These are phyloP conservation scores for Backusella tarrabulga DNA, from an alignment of 192 early-diverging fungal genomes.

Conservation along the genomic window DNA sequence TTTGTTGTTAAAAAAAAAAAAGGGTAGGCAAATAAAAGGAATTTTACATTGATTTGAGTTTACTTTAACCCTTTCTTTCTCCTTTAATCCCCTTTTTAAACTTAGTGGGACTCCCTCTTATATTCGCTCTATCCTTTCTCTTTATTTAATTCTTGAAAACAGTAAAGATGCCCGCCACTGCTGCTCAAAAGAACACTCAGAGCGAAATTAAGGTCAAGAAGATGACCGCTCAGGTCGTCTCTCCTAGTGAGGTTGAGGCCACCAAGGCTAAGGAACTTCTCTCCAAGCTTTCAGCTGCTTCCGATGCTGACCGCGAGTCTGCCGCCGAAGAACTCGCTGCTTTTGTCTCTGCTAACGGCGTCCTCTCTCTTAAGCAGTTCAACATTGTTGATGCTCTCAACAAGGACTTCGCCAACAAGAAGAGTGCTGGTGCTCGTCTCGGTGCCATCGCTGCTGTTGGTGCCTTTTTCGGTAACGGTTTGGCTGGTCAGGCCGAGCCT, in stretches of 20 bases:
- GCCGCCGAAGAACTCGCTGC: constrained; percentile 31
- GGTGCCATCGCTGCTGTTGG: constrained; percentile 58
- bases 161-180: constrained; percentile 32
- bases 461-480: constrained; percentile 47
- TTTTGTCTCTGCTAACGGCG: constrained; percentile 53
- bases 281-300: constrained; percentile 25
- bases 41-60: not conserved
- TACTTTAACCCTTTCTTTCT: constrained; percentile 8
- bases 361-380: constrained; percentile 56
- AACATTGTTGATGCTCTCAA: constrained; percentile 56
- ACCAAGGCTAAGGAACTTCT: constrained; percentile 30
- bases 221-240: constrained; percentile 11
- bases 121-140: constrained; percentile 11
- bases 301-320: constrained; percentile 29
- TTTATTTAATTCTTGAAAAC: constrained; percentile 10
- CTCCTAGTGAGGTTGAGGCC: constrained; percentile 14
- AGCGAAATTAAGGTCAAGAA: constrained; percentile 26
- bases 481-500: constrained; percentile 61
- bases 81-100: constrained; percentile 2
- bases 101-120: constrained; percentile 20
- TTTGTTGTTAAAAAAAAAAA: not conserved
- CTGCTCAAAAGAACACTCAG: constrained; percentile 28
- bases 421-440: constrained; percentile 60
- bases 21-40: not conserved
- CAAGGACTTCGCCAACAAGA: constrained; percentile 69